Evolutionary conservation across 2,329 filamentous ascomycete species (phyloP), one percentile per base, ranked within the genome.

Genomic region (Knoxdaviesia proteae): DNA sequence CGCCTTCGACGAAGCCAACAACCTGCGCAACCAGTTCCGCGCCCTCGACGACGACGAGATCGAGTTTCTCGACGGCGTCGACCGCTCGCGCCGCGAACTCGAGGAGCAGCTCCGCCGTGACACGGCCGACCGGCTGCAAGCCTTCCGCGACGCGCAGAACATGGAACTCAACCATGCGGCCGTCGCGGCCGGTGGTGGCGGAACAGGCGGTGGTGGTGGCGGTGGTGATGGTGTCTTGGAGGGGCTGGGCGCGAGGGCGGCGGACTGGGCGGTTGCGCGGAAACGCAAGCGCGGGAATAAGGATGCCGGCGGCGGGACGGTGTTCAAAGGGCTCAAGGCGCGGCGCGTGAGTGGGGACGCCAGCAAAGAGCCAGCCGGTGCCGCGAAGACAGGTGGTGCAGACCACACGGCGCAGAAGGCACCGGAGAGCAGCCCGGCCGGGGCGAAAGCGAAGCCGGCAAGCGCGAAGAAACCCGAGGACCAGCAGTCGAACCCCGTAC

Each of bases 41-140:
- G 67, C 78, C 3, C 66, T 90, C 32, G 78, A 88, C 54, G 80
- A 84, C 46, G 80, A 86, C 54, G 83, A 88, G 61, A 67, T 80
- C 41, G 80, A 80, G 20, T 88, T 84, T 49, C 60, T 90, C 41
- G 74, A 78, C 39, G 69, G 68, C 39, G 65, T 80, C 36, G 52
- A 61, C 40, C 65, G 63, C 42, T 59, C 60, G 42, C 61, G 63
- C 52, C 56, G 65, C 34, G 57, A 54, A 5, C 73, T 73, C 50
- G 74, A 77, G 54, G 69, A 70, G 46, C 55, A 62, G 38, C 58
- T 68, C 41, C 60, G 61, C 49, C 58, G 59, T 32, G 74, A 79
- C 61, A 69, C 66, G 36, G 69, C 74, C 50, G 66, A 70, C 30
- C 65, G 71, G 5, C 54, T 80, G 11, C 61, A 60, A 48, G 59